Percentiles rank a stretch among this genome's conserved stretches.
Evolutionary conservation across 129 eudicot species (phyloP).

Genomic region (Pittosporum tobira): DNA sequence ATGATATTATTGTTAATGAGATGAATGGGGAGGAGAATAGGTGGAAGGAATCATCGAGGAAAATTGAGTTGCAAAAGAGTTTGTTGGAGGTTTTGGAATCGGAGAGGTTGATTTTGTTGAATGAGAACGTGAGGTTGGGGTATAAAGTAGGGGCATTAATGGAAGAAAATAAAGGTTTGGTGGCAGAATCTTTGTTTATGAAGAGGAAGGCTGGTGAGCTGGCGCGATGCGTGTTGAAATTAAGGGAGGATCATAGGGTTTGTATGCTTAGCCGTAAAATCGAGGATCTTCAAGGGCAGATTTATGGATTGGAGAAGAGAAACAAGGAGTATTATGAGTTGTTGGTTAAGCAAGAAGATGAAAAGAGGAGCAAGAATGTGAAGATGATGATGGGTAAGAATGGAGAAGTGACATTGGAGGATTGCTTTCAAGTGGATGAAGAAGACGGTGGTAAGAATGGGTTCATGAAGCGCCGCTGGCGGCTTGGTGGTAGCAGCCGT

Average conservation of each 20-base stretch:
- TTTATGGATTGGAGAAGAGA: constrained; percentile 51
- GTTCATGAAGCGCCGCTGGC: constrained; percentile 30
- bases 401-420: constrained; percentile 31
- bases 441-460: constrained; percentile 30
- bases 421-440: constrained; percentile 34
- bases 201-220: constrained; percentile 75
- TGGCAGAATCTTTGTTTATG: constrained; percentile 57
- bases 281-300: constrained; percentile 69
- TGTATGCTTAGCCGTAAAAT: constrained; percentile 49
- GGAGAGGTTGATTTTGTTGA: constrained; percentile 59
- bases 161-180: constrained; percentile 54
- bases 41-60: constrained; percentile 42
- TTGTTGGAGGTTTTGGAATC: constrained; percentile 75
- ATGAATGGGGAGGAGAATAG: constrained; percentile 20
- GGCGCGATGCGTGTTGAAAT: constrained; percentile 51
- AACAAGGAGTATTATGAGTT: constrained; percentile 64
- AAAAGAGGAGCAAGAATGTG: constrained; percentile 4
- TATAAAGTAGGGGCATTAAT: constrained; percentile 25
- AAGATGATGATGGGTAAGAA: constrained; percentile 12
- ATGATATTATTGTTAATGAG: constrained; percentile 39
- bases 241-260: constrained; percentile 67
- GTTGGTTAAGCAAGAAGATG: constrained; percentile 37
- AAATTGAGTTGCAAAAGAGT: constrained; percentile 61
- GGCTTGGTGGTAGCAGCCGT: background rate
- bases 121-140: constrained; percentile 41